phyloP scores from a whole-genome alignment of 164 flowering plant genomes.

The Houttuynia cordata region DNA sequence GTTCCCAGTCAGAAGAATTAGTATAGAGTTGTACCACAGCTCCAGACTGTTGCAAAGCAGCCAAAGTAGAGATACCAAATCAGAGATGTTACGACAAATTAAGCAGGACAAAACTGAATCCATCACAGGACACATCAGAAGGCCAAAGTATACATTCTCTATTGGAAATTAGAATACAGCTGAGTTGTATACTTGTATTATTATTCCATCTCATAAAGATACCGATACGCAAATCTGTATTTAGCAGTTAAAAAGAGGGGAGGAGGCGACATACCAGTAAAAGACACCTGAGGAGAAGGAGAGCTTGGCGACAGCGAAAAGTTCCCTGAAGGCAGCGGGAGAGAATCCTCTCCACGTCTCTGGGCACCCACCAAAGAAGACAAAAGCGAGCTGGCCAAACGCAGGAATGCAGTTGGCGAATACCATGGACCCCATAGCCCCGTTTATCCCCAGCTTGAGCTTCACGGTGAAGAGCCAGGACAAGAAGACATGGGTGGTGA shows the following conservation, averaged over 20 bases:
- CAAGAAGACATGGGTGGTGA: constrained; percentile 26
- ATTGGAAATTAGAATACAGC: no score
- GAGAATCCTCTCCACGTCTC: constrained; percentile 61
- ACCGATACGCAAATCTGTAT: no score
- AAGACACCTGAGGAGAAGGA: constrained; percentile 53
- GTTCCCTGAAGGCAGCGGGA: constrained; percentile 32
- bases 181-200: no score
- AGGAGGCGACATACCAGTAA: constrained; percentile 32
- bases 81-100: not conserved
- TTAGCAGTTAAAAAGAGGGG: not conserved
- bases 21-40: constrained; percentile 44
- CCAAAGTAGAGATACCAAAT: not conserved
- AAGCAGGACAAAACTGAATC: no score
- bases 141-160: no score
- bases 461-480: constrained; percentile 35
- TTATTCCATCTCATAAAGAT: no score
- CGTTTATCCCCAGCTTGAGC: constrained; percentile 23
- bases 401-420: constrained; percentile 34
- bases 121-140: no score
- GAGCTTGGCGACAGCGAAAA: constrained; percentile 45
- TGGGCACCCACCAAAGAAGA: constrained; percentile 31
- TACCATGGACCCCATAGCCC: constrained; percentile 30
- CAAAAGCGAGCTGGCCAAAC: constrained; percentile 24
- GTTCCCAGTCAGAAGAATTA: constrained; percentile 48
- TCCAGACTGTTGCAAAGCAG: constrained; percentile 30